Evolutionary conservation across 768 basidiomycete species (phyloP).

Genomic region (Phylloporus rhodoxanthus): DNA sequence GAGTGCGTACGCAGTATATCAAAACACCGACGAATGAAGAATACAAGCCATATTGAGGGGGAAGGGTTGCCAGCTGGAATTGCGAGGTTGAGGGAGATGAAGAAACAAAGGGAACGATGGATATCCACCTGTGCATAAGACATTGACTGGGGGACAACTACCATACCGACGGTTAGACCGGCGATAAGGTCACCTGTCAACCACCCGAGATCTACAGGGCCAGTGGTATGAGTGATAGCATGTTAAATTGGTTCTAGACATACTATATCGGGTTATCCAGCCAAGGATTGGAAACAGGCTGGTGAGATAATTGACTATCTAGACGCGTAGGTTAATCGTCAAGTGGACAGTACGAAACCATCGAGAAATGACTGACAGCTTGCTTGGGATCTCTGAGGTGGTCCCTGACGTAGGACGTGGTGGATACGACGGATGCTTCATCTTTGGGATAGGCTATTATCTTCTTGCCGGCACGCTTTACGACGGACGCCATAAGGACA

Average conservation of each 20-base stretch:
- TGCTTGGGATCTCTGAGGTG: constrained; percentile 42
- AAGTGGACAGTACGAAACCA: background rate
- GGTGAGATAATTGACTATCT: constrained; percentile 61
- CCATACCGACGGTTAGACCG: constrained; percentile 90
- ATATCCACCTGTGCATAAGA: constrained; percentile 68
- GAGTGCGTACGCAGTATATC: constrained; percentile 65
- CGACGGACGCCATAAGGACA: constrained; percentile 33
- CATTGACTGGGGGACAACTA: constrained; percentile 92
- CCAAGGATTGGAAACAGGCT: constrained; percentile 78
- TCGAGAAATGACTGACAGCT: constrained; percentile 36
- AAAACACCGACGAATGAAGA: constrained; percentile 88
- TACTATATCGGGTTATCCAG: constrained; percentile 88
- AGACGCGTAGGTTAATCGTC: background rate
- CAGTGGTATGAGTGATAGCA: constrained; percentile 2
- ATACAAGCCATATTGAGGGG: constrained; percentile 86
- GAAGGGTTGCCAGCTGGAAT: constrained; percentile 71
- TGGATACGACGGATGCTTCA: constrained; percentile 53
- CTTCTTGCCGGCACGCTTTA: constrained; percentile 50
- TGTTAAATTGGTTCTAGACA: constrained; percentile 21
- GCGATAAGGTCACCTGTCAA: constrained; percentile 82
- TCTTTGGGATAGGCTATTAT: constrained; percentile 58
- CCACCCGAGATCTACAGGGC: constrained; percentile 64
- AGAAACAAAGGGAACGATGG: background rate
- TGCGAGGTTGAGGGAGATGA: background rate
- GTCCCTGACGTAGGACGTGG: constrained; percentile 45